A percentile compares a stretch with the other conserved stretches of the same genome.
Conservation (phyloP, 371 early-diverging fungal genomes). For the Cladochytrium tenue region DNA sequence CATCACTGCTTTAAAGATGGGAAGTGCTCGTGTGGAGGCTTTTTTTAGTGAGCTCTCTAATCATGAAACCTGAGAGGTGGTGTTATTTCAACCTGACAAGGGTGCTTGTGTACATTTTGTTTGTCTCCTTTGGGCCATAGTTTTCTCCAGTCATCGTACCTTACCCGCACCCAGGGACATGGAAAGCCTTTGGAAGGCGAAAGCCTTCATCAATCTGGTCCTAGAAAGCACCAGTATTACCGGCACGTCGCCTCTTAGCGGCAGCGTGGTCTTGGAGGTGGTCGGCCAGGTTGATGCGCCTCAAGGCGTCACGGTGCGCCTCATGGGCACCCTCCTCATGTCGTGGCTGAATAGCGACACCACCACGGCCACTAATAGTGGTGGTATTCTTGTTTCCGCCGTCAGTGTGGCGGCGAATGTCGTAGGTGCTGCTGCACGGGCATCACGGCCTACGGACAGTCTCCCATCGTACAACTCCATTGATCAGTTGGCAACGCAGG, state of each 20-base stretch:
- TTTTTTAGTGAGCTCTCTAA: no score
- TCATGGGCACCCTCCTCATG: not conserved
- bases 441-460: not conserved
- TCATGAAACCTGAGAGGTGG: no score
- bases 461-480: not conserved
- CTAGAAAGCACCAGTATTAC: not conserved
- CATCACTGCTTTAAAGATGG: no score
- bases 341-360: not conserved
- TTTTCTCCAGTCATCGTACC: no score
- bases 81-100: no score
- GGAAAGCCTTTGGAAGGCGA: conserved; percentile 3
- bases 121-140: no score
- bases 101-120: no score
- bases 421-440: not conserved
- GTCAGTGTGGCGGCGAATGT: conserved; percentile 1
- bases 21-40: no score
- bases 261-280: conserved; percentile 2
- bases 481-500: not conserved
- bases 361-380: not conserved
- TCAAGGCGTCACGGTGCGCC: not conserved
- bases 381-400: not conserved
- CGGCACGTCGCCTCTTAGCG: conserved; percentile 2
- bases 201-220: conserved; percentile 8
- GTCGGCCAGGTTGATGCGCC: not conserved
- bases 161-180: not conserved